These are phyloP conservation scores for Podaxis sp. DNA, from an alignment of 768 basidiomycete genomes.

Conservation along the genomic window DNA sequence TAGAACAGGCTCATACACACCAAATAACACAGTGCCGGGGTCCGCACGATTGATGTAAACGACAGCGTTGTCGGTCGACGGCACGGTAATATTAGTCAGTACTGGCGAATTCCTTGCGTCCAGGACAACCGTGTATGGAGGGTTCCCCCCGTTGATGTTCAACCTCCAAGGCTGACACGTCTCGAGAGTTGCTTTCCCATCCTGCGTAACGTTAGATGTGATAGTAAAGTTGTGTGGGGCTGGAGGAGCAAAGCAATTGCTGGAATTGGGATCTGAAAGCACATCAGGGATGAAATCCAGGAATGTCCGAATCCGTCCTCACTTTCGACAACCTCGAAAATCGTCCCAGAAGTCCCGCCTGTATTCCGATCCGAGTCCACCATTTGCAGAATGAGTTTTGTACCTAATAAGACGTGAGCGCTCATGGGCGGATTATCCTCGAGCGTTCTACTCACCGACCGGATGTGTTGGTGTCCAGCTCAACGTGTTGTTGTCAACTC, in stretches of 20 bases:
- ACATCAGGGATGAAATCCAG: neutral
- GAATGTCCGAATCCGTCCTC: conserved; percentile 15
- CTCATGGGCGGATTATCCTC: neutral
- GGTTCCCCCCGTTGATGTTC: conserved; percentile 40
- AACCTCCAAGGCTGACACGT: conserved; percentile 51
- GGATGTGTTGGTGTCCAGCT: conserved; percentile 39
- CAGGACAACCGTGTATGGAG: conserved; percentile 45
- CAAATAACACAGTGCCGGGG: conserved; percentile 36
- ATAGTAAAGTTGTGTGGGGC: conserved; percentile 30
- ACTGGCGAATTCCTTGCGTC: conserved; percentile 35
- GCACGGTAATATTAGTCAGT: conserved; percentile 43
- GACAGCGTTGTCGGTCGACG: conserved; percentile 34
- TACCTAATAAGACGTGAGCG: conserved; percentile 29
- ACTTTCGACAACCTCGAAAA: conserved; percentile 38
- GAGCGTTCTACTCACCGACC: conserved; percentile 31
- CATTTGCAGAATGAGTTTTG: conserved; percentile 42
- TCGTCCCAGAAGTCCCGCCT: conserved; percentile 36
- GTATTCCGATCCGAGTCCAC: conserved; percentile 43
- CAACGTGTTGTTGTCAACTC: conserved; percentile 30
- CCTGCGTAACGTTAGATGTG: conserved; percentile 36
- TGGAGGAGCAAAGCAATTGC: conserved; percentile 30
- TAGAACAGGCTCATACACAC: conserved; percentile 27
- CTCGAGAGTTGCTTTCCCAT: conserved; percentile 22
- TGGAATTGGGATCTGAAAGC: conserved; percentile 29
- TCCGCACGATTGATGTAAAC: conserved; percentile 44